phyloP scores from a whole-genome alignment of 192 early-diverging fungal genomes.

The Funneliformis mosseae region DNA sequence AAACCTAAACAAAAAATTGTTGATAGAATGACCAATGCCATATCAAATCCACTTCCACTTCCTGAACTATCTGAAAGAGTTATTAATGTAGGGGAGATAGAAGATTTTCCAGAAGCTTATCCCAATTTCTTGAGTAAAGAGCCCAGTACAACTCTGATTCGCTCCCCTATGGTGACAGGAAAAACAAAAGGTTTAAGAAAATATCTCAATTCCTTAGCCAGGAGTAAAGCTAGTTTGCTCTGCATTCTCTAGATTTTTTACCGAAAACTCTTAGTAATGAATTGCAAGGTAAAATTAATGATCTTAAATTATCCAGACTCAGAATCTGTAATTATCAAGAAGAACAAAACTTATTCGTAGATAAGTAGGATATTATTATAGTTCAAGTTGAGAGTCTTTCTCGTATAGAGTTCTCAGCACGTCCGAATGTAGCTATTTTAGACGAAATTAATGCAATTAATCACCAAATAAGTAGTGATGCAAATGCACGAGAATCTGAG shows the following conservation, averaged over 20 bases:
- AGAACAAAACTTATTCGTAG: neutral
- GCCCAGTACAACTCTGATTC: conserved; percentile 13
- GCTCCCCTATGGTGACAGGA: neutral
- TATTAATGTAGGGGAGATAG: no score
- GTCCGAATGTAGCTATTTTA: conserved; percentile 4
- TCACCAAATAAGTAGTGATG: conserved; percentile 15
- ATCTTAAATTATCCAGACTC: neutral
- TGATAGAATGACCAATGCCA: neutral
- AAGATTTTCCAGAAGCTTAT: neutral
- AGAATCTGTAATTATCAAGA: conserved; percentile 1
- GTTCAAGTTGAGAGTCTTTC: neutral
- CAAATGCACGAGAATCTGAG: neutral
- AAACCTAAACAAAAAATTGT: neutral
- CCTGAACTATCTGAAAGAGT: neutral
- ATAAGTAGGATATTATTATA: conserved; percentile 9
- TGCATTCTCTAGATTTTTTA: conserved; percentile 3
- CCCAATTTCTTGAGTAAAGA: conserved; percentile 12
- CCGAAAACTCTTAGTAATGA: neutral
- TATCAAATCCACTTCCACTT: neutral
- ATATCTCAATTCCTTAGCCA: neutral
- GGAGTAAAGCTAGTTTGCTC: neutral
- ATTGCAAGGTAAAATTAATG: conserved; percentile 5
- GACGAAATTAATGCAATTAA: conserved; percentile 13
- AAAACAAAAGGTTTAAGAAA: conserved; percentile 16
- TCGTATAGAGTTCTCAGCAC: conserved; percentile 7